These are phyloP conservation scores for Cotoneaster glaucophyllus DNA, from an alignment of 306 rosid species.

Conservation along the genomic window DNA sequence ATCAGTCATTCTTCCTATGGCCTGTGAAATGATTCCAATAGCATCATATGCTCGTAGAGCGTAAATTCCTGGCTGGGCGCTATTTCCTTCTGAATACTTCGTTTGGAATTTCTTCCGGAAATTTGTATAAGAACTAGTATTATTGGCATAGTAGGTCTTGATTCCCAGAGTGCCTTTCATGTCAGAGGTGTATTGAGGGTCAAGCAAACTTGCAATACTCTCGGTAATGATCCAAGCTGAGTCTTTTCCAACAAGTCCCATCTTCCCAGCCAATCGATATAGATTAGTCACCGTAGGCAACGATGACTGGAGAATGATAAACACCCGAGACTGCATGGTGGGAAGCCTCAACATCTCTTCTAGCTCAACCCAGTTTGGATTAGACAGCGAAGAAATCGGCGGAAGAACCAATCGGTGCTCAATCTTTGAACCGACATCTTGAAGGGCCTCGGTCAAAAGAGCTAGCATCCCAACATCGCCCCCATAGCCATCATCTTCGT, in stretches of 20 bases:
- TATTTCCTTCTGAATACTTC: constrained; percentile 36
- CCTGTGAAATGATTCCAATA: constrained; percentile 29
- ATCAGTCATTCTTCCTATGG: constrained; percentile 18
- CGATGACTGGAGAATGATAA: constrained; percentile 42
- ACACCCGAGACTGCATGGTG: constrained; percentile 34
- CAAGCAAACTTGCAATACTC: constrained; percentile 33
- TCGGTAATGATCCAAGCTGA: constrained; percentile 57
- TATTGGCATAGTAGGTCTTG: constrained; percentile 37
- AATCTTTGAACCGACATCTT: constrained; percentile 33
- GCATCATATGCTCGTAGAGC: constrained; percentile 55
- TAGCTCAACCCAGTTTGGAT: constrained; percentile 38
- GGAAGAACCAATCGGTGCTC: constrained; percentile 45
- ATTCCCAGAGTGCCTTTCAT: constrained; percentile 60
- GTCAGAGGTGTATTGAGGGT: constrained; percentile 20
- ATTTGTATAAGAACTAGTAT: constrained; percentile 16
- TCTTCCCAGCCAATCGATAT: constrained; percentile 41
- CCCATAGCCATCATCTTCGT: constrained; percentile 42
- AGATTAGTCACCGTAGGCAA: constrained; percentile 31
- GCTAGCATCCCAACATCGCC: constrained; percentile 32
- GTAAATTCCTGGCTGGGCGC: constrained; percentile 43
- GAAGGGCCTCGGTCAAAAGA: constrained; percentile 38
- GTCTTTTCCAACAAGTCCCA: constrained; percentile 31
- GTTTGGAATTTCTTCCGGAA: constrained; percentile 27
- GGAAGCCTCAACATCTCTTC: constrained; percentile 37
- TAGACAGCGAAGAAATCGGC: constrained; percentile 24